A percentile compares a stretch with the other conserved stretches of the same genome.
These are phyloP conservation scores for Sarocladium strictum DNA, from an alignment of 2,329 filamentous ascomycete genomes.

Conservation along the genomic window DNA sequence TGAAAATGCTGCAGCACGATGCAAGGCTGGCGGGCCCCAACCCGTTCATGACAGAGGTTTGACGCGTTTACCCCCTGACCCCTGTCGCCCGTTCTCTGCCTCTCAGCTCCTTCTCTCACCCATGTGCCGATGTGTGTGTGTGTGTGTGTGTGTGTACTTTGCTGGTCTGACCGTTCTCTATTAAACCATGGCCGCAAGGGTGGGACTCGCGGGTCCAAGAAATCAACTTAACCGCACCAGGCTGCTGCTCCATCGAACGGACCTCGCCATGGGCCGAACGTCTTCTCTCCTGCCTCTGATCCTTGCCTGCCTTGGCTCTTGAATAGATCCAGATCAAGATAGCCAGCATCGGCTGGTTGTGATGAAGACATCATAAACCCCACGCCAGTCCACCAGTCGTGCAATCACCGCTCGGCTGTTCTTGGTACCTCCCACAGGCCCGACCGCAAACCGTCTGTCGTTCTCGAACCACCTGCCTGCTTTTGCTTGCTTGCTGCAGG, in stretches of 20 bases:
- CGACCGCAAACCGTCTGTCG: neutral
- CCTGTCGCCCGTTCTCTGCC: constrained; percentile 1
- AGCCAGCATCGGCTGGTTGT: constrained; percentile 6
- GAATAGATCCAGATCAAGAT: neutral
- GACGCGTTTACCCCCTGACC: constrained; percentile 2
- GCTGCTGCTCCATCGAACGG: constrained; percentile 7
- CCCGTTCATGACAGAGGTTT: constrained; percentile 7
- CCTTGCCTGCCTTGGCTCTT: constrained; percentile 7
- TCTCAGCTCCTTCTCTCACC: neutral
- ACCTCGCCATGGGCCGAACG: constrained; percentile 6
- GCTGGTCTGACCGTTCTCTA: neutral
- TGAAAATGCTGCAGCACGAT: constrained; percentile 6
- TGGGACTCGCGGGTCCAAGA: constrained; percentile 2
- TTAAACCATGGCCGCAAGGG: neutral
- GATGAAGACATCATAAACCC: constrained; percentile 8
- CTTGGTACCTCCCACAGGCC: neutral
- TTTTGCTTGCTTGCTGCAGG: constrained; percentile 4
- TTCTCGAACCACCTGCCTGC: constrained; percentile 1
- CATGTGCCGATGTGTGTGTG: too few relatives aligned
- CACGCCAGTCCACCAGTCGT: neutral
- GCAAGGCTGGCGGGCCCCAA: constrained; percentile 8
- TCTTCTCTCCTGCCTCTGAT: neutral
- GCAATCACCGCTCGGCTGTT: neutral
- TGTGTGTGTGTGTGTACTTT: too few relatives aligned
- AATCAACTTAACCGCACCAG: constrained; percentile 3